phyloP scores from a whole-genome alignment of 495 filamentous ascomycete species.

The Hypoxylon subgilvum region DNA sequence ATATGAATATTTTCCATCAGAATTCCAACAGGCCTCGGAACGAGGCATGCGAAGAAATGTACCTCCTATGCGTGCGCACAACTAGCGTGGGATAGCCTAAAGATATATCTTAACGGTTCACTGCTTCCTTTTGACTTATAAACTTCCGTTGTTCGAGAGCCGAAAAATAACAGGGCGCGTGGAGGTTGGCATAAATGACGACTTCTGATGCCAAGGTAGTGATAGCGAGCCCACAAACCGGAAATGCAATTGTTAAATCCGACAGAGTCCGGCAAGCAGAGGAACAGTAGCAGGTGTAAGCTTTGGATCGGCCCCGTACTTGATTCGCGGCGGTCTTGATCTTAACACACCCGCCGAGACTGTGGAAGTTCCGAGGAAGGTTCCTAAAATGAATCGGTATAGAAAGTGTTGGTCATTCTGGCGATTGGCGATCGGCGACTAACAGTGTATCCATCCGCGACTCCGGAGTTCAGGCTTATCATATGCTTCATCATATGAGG shows the following conservation, averaged over 20 bases:
- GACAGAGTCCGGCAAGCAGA: slow-evolving; percentile 13
- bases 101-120: background rate
- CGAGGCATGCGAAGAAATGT: slow-evolving; percentile 7
- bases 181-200: slow-evolving; percentile 15
- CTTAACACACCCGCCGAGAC: background rate
- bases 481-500: slow-evolving; percentile 10
- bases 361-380: background rate
- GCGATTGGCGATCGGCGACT: slow-evolving; percentile 6
- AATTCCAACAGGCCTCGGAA: slow-evolving; percentile 4
- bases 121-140: background rate
- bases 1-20: slow-evolving; percentile 17
- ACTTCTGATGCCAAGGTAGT: slow-evolving; percentile 5
- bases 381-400: slow-evolving; percentile 5
- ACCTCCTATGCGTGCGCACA: background rate
- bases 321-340: background rate
- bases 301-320: background rate
- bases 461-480: slow-evolving; percentile 3
- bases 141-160: slow-evolving; percentile 3
- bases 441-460: slow-evolving; percentile 9
- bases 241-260: slow-evolving; percentile 9
- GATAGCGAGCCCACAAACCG: slow-evolving; percentile 7
- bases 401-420: background rate
- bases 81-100: background rate
- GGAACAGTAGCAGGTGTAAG: background rate
- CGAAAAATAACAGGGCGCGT: background rate